Percentiles rank a stretch among this genome's conserved stretches.
Conservation (phyloP, 495 filamentous ascomycete genomes). For the Elasticomyces elasticus region DNA sequence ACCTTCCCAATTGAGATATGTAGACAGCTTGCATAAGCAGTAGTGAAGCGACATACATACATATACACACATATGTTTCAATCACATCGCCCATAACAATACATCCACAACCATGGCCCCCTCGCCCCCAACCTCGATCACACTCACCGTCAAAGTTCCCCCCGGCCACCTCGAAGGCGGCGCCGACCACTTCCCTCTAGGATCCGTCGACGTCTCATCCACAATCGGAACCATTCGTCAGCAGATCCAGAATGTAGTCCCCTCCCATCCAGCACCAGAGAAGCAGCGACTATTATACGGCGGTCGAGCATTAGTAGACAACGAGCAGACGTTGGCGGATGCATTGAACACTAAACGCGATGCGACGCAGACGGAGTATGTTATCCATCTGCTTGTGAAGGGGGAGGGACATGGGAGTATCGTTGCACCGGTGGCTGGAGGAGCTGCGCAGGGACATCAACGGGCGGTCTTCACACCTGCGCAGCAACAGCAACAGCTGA, state of each 20-base stretch:
- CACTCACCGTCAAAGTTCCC: constrained; percentile 20
- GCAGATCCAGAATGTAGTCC: constrained; percentile 26
- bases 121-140: constrained; percentile 12
- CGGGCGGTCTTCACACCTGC: background rate
- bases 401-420: constrained; percentile 4
- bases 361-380: constrained; percentile 19
- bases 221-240: constrained; percentile 13
- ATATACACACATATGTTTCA: too few relatives aligned
- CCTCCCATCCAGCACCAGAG: constrained; percentile 28
- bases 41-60: too few relatives aligned
- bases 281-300: constrained; percentile 35
- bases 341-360: constrained; percentile 27
- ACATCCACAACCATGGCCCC: too few relatives aligned
- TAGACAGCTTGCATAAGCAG: too few relatives aligned
- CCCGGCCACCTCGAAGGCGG: constrained; percentile 13
- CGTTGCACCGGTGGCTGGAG: background rate
- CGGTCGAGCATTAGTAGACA: constrained; percentile 30
- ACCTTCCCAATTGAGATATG: too few relatives aligned
- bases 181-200: constrained; percentile 11
- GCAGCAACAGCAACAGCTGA: constrained; percentile 5
- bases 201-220: constrained; percentile 3
- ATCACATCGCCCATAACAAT: too few relatives aligned
- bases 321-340: constrained; percentile 29
- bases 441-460: constrained; percentile 5
- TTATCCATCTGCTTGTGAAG: constrained; percentile 17